Evolutionary conservation across 2,329 filamentous ascomycete genomes (phyloP).

Genomic region (Talaromyces sp.): DNA sequence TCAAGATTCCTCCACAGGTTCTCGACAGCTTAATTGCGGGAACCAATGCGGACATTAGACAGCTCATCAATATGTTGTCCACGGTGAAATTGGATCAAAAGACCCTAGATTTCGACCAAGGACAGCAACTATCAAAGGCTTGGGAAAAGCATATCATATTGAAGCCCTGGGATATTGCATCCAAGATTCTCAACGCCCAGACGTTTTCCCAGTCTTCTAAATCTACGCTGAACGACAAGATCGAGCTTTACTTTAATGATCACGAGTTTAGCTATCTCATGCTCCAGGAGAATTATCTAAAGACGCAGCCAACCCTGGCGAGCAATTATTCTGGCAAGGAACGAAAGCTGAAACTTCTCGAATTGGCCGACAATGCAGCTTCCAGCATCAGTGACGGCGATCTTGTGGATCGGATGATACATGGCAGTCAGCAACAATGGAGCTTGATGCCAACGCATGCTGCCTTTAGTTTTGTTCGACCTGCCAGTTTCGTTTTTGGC

Average conservation of each 20-base stretch:
- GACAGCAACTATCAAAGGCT: constrained; percentile 91
- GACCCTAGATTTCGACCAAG: constrained; percentile 76
- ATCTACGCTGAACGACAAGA: constrained; percentile 90
- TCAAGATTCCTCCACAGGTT: constrained; percentile 78
- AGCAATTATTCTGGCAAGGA: constrained; percentile 63
- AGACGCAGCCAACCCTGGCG: constrained; percentile 69
- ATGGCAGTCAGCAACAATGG: constrained; percentile 97
- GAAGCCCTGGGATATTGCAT: constrained; percentile 97
- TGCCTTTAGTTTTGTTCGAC: constrained; percentile 89
- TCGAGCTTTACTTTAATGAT: constrained; percentile 98
- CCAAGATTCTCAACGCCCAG: constrained; percentile 83
- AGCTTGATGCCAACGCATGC: constrained; percentile 96
- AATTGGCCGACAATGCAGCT: constrained; percentile 81
- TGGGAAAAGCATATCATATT: constrained; percentile 98
- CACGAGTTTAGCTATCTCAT: constrained; percentile 97
- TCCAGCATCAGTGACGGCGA: constrained; percentile 97
- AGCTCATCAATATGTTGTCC: constrained; percentile 98
- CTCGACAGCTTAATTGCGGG: constrained; percentile 94
- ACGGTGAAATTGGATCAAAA: constrained; percentile 85
- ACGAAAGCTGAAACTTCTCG: constrained; percentile 74
- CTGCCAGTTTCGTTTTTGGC: constrained; percentile 81
- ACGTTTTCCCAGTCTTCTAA: constrained; percentile 83
- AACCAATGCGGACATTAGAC: constrained; percentile 90
- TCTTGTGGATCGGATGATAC: constrained; percentile 95
- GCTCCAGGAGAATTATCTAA: constrained; percentile 97